Evolutionary conservation across 768 basidiomycete species (phyloP).

Genomic region (Obba rivulosa): DNA sequence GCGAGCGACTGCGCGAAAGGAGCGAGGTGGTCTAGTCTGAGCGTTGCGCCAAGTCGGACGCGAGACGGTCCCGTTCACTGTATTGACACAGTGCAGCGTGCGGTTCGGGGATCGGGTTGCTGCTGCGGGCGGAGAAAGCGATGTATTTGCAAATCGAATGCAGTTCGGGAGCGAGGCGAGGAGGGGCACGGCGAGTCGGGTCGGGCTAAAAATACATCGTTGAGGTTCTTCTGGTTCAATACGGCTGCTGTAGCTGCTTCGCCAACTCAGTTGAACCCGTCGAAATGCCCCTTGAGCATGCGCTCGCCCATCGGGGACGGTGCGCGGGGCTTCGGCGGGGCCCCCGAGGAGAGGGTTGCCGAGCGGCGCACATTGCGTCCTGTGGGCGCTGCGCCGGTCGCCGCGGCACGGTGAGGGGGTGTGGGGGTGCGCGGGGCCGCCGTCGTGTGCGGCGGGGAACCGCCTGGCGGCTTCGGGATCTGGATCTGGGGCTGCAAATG

Average conservation of each 20-base stretch:
- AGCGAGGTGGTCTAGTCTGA: too few relatives aligned
- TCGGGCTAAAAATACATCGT: not conserved
- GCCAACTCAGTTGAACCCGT: constrained; percentile 68
- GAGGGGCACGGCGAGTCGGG: not conserved
- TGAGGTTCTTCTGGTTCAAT: not conserved
- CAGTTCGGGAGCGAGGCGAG: not conserved
- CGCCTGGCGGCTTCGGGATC: not conserved
- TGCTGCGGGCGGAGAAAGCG: not conserved
- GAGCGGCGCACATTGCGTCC: constrained; percentile 46
- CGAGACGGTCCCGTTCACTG: too few relatives aligned
- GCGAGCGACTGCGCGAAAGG: not conserved
- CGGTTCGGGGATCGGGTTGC: not conserved
- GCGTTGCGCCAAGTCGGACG: too few relatives aligned
- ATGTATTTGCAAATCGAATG: not conserved
- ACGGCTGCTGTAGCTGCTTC: not conserved
- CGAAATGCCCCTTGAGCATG: constrained; percentile 87
- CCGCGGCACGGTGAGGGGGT: not conserved
- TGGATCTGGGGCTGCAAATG: constrained; percentile 9
- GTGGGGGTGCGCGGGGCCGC: not conserved
- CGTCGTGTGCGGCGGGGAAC: not conserved
- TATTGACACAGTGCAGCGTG: too few relatives aligned
- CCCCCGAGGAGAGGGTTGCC: constrained; percentile 43
- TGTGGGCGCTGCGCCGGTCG: constrained; percentile 12
- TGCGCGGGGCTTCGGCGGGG: constrained; percentile 45
- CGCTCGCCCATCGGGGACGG: constrained; percentile 90